These are phyloP conservation scores for Pontederia crassipes DNA, from an alignment of 176 grass and related monocot genomes.

Conservation along the genomic window DNA sequence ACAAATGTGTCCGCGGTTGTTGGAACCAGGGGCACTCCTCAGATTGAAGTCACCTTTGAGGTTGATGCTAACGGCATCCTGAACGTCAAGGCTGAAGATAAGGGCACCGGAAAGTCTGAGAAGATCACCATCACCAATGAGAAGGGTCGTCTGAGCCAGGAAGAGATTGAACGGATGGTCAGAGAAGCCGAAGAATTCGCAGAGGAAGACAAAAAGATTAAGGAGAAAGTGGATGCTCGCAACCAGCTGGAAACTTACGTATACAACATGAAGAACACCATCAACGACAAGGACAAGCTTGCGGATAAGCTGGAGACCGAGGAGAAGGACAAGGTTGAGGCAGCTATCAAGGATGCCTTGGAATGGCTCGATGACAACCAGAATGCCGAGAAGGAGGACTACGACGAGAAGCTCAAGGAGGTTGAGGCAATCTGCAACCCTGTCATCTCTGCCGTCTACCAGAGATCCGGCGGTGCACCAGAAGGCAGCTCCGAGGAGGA, in stretches of 20 bases:
- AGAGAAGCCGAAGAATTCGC: constrained; percentile 51
- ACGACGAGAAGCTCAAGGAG: constrained; percentile 77
- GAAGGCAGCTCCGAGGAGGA: constrained; percentile 14
- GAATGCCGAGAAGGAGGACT: constrained; percentile 53
- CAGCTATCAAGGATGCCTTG: constrained; percentile 49
- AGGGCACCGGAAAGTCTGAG: constrained; percentile 50
- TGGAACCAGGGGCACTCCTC: constrained; percentile 38
- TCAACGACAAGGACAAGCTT: constrained; percentile 62
- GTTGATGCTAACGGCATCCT: constrained; percentile 65
- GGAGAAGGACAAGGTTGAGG: constrained; percentile 75
- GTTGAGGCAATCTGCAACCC: constrained; percentile 69
- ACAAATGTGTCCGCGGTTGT: background rate
- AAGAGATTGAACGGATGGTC: constrained; percentile 72
- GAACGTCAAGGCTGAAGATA: constrained; percentile 54
- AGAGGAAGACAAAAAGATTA: constrained; percentile 67
- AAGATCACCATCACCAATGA: constrained; percentile 80
- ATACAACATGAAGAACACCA: constrained; percentile 71
- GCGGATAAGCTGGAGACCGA: constrained; percentile 61
- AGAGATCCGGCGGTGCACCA: constrained; percentile 25
- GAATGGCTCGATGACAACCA: constrained; percentile 74
- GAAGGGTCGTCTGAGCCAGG: constrained; percentile 64
- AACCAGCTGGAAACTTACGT: constrained; percentile 60
- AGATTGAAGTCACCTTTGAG: constrained; percentile 61
- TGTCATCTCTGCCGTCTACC: constrained; percentile 54
- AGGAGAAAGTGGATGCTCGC: constrained; percentile 53